Base-by-base conservation (phyloP, 169 alveolate genomes). In the Neospora caninum region DNA sequence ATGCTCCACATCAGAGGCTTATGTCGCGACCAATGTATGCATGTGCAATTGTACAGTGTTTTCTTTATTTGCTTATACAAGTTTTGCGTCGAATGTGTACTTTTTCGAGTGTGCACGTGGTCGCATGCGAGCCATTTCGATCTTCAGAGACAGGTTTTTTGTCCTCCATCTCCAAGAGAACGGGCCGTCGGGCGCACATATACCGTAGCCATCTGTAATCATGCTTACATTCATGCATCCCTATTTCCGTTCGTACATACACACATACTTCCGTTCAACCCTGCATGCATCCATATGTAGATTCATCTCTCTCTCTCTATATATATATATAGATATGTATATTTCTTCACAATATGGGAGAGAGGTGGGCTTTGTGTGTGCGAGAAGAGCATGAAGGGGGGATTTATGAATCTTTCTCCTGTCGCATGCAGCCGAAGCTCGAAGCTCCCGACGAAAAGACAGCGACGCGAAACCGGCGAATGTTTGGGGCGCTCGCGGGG, bases 401-500 rank as follows among this genome's bases (percentile, higher is more conserved):
- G 84, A 49, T 7, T 49, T 4, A 4, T 4, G 22, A 13, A 49
- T 13, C 22, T 49, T 4, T 49, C 22, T 49, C 58, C 22, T 49
- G 22, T 49, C 9, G 41, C 25, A 7, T 73, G 18, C 43, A 82
- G 89, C 89, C 89, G 67, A 82, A 82, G 89, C 38, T 82, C 53
- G 67, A 9, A 67, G 89, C 64, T 20, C 67, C 89, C 31, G 89
- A 82, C 38, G 89, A 82, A 67, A 82, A 82, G 89, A 82, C 89
- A 9, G 89, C 64, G 67, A 82, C 69, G 54, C 53, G 89, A 4
- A 42, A 82, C 67, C 53, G 89, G 41, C 89, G 89, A 9, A 82
- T 82, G 89, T 82, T 82, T 31, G 89, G 89, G 10, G 89, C 67
- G 41, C 67, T 82, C 53, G 89, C 89, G 41, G 89, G 89, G 41